Conservation (phyloP, 176 grass and related monocot genomes). For the Alopecurus myosuroides region DNA sequence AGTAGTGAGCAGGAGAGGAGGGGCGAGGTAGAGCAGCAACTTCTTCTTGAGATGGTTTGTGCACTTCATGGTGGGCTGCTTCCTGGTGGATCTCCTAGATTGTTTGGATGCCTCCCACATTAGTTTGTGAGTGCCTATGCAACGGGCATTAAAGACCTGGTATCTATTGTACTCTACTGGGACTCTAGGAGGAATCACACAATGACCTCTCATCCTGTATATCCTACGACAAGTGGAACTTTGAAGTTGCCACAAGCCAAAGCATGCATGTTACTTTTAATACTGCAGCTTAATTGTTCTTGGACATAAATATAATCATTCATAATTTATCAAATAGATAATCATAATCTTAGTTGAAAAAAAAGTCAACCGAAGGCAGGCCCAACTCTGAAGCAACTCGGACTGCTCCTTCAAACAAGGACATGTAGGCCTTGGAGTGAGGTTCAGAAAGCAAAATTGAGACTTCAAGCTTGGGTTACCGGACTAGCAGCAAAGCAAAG, state of each 20-base stretch:
- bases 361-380: too few species aligned
- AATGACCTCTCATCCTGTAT: neutral
- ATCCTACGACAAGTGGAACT: neutral
- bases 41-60: slow-evolving; percentile 19
- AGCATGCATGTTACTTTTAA: neutral
- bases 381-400: too few species aligned
- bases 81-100: neutral
- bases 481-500: too few species aligned
- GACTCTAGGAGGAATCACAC: neutral
- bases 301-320: too few species aligned
- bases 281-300: neutral
- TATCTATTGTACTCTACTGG: neutral
- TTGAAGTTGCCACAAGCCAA: neutral
- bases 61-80: neutral
- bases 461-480: too few species aligned
- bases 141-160: neutral
- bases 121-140: neutral
- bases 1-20: slow-evolving; percentile 20
- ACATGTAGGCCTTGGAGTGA: neutral
- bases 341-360: too few species aligned
- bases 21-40: slow-evolving; percentile 24
- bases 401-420: too few species aligned
- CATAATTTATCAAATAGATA: too few species aligned
- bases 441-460: neutral
- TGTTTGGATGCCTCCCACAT: too few species aligned